Evolutionary conservation across 805 yeast species (phyloP).

Genomic region (Saccharomycopsis microspora): DNA sequence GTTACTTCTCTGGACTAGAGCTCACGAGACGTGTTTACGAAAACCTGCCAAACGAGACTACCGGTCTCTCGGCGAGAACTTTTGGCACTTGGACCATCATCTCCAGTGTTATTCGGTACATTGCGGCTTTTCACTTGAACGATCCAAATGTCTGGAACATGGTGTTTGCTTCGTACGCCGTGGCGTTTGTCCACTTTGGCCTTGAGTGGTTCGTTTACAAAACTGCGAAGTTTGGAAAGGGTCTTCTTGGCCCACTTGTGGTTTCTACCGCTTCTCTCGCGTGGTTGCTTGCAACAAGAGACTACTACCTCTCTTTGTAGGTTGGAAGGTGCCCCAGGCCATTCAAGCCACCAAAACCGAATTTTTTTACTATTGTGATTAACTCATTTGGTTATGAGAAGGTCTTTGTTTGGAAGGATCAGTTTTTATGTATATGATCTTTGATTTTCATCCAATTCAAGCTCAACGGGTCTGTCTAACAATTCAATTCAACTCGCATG

Average conservation of each 20-base stretch:
- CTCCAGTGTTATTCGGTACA: conserved; percentile 72
- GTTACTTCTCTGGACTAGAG: conserved; percentile 62
- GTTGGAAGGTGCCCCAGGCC: neutral
- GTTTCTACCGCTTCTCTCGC: conserved; percentile 61
- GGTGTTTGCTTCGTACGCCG: conserved; percentile 65
- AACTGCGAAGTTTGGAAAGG: conserved; percentile 78
- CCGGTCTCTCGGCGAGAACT: conserved; percentile 78
- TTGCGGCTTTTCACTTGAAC: conserved; percentile 70
- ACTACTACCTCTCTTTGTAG: conserved; percentile 34
- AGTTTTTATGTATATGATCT: too few species aligned
- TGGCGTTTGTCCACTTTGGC: conserved; percentile 79
- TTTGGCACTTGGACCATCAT: conserved; percentile 97
- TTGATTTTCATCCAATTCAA: too few species aligned
- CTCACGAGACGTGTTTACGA: conserved; percentile 77
- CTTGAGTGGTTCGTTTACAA: conserved; percentile 71
- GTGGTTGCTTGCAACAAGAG: conserved; percentile 75
- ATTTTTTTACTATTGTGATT: too few species aligned
- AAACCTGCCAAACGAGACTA: conserved; percentile 46
- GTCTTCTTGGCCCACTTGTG: conserved; percentile 79
- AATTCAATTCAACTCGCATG: too few species aligned
- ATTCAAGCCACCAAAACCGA: too few species aligned
- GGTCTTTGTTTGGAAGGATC: too few species aligned
- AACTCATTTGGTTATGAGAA: too few species aligned
- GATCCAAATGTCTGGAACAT: conserved; percentile 66
- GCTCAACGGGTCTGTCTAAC: too few species aligned